Evolutionary conservation across 2,329 filamentous ascomycete species (phyloP).

Genomic region (Fusarium sterilihyphosum): DNA sequence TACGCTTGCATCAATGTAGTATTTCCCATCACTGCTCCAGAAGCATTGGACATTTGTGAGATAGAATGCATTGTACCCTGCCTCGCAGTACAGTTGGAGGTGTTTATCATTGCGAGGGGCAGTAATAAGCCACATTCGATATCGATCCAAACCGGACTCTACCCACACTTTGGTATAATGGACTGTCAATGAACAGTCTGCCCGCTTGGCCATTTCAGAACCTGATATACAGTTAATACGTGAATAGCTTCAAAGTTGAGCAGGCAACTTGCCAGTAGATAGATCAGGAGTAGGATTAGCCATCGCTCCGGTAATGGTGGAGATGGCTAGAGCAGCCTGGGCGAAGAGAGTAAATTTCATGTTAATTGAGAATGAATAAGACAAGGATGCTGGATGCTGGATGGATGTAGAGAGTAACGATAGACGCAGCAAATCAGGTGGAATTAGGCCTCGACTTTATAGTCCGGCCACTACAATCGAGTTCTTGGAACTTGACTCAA

Average conservation of each 20-base stretch:
- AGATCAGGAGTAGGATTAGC: not conserved
- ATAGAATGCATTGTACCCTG: not conserved
- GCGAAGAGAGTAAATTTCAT: not conserved
- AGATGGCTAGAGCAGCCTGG: not conserved
- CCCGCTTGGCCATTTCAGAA: not conserved
- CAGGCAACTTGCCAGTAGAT: not conserved
- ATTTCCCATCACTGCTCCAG: not conserved
- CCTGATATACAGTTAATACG: not conserved
- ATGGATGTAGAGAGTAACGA: not conserved
- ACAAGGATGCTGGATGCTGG: not conserved
- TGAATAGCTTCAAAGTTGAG: accelerated
- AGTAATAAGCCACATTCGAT: conserved; percentile 3
- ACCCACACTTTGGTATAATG: not conserved
- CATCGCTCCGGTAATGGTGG: not conserved
- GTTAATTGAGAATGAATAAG: not conserved
- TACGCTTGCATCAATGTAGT: conserved; percentile 1
- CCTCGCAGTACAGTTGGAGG: not conserved
- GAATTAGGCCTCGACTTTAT: not conserved
- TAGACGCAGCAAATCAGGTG: accelerated
- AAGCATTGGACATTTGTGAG: not conserved
- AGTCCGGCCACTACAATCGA: not conserved
- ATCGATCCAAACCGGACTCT: not conserved
- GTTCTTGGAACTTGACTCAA: not conserved
- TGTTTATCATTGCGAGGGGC: not conserved
- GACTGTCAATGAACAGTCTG: not conserved